Base-by-base conservation (phyloP, 805 yeast species). In the Metschnikowia reukaufii region DNA sequence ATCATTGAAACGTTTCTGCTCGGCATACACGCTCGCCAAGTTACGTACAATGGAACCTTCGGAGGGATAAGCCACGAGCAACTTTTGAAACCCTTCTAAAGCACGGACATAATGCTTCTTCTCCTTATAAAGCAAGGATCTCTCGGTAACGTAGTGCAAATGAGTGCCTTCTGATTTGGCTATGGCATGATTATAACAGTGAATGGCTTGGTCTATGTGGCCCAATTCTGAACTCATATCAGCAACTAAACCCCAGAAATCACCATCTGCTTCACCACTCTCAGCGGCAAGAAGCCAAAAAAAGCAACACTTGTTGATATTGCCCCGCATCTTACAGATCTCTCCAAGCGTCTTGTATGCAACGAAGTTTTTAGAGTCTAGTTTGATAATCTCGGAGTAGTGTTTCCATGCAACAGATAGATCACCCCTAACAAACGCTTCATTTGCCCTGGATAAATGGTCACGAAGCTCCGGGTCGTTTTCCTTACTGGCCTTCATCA, bases 341-440 rank as follows among this genome's bases (percentile, higher is more conserved):
- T 88, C 96, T 39, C 97, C 97, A 37, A 90, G 67, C 0, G 95
- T 86, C 58, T 86, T 84, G 71, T 91, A 91, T 0, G 97, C 97
- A 37, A 86, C 81, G 63, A 81, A 84, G 61, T 87, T 86, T 54
- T 79, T 79, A 12, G 88, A 84, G 60, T 90, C 96, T 44, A 82
- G 73, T 56, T 83, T 82, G 49, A 92, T 83, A 10, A 89, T 95
- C 50, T 81, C 88, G 54, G 73, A 68, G 64, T 77, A 91, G 41
- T 76, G 61, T 42, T 77, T 67, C 54, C 79, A 76, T 0, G 95
- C 92, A 0, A 68, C 73, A 25, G 75, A 78, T 16, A 78, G 73
- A 56, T 86, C 84, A 40, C 76, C 76, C 25, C 77, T 61, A 1
- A 86, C 96, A 71, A 84, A 90, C 0, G 89, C 87, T 55, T 84